Evolutionary conservation across 768 basidiomycete species (phyloP), one percentile per base, ranked within the genome.

Genomic region (Thelephora ganbajun): DNA sequence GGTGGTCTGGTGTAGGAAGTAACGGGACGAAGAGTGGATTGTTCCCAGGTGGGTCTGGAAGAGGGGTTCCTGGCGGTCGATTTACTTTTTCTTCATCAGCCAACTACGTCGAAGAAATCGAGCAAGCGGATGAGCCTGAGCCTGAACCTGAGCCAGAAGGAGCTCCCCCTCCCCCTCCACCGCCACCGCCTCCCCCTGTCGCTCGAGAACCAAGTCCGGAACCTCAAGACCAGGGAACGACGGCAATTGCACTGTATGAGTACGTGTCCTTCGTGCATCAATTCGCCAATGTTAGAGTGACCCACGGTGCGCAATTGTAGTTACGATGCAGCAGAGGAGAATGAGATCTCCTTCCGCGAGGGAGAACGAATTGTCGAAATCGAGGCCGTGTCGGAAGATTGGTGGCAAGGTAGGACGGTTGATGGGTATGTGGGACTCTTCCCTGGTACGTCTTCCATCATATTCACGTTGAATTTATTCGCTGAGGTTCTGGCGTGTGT

Each of bases 291-390:
- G 45, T 59, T 47, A 55, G 47, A 37, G 14, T 30, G n/a, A 18
- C 34, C 19, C 44, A 22, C 18, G 6, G 4, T 5, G 26, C 26
- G 26, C 5, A 30, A 30, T 1, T 47, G 6, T 44, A 92, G 87
- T 53, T 94, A 93, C 57, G 87, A 90, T 9, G 88, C 92, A 0
- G 77, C 77, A 0, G 92, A 96, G 59, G 90, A 91, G 54, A 96
- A 97, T 57, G 92, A 96, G 58, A 65, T 96, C 23, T 72, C 80
- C 2, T 90, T 97, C 74, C 67, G 61, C 26, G 91, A 90, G 61
- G 88, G 87, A 22, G 91, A 92, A 33, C 65, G 69, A 48, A 86
- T 96, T 58, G 71, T 68, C 14, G 70, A 83, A 48, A 85, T 96
- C 46, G 85, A 89, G 57, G 78, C 81, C 46, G 79, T 77, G 5